Base-by-base conservation (phyloP, 2,329 filamentous ascomycete genomes). In the Fusarium temperatum region DNA sequence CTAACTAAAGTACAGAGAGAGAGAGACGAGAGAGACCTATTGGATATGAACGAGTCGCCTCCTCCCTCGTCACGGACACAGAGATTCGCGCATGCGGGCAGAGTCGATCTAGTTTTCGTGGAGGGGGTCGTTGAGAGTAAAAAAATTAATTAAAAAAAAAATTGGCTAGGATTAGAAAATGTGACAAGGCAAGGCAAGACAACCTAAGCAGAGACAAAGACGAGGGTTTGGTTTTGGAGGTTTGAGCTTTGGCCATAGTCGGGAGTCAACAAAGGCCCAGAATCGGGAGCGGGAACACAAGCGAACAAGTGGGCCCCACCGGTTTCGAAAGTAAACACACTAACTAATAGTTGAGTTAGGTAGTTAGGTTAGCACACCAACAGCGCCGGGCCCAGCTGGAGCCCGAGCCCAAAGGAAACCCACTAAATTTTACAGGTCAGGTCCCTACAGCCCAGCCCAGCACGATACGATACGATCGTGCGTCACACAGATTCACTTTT, bases 281-380 rank as follows among this genome's bases (percentile, higher is more conserved):
- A 67, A 59, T 53, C 53, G 66, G 62, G 72, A 69, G 54, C 60
- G 65, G 68, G 72, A 59, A 59, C 74, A 63, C 50, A 69, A 65
- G 63, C 65, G 63, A 55, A 38, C 32, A 61, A 61, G 75, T 75
- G 74, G 75, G 63, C 26, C 75, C 75, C 61, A 66, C 50, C 58
- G 68, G 64, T 51, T 67, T 75, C 66, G 63, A 64, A 77, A 77
- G 75, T 78, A 78, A 77, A 77, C 75, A 78, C 56, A 68, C 66
- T 48, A 48, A 48, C 32, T 35, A 35, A 35, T 17, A 35, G 32
- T 35, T 15, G 13, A 28, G 45, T 47, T 47, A 47, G 8, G 3
- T 24, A 24, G 24, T 20, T 39, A 44, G 42, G 45, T 48, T 30
- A 48, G 26, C 61, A n/a, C 28, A 32, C 28, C 47, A 44, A 42